A percentile compares a stretch with the other conserved stretches of the same genome.
Conservation (phyloP, 768 basidiomycete genomes). For the Suillus lakei region DNA sequence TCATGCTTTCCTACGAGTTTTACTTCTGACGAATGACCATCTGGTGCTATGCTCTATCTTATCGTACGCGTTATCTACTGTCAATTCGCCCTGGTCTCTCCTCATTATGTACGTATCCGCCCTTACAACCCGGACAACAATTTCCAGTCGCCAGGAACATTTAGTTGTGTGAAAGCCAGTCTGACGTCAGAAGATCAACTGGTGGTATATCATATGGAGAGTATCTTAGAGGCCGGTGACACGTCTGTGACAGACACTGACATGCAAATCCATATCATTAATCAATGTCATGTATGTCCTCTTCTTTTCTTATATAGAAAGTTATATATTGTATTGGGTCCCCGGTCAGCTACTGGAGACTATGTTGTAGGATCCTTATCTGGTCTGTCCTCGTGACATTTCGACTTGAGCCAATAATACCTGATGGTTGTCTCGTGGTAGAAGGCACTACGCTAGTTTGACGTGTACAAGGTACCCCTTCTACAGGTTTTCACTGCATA, state of each 20-base stretch:
- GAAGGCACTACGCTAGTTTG: neutral
- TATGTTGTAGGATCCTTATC: neutral
- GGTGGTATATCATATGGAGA: neutral
- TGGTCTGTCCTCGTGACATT: neutral
- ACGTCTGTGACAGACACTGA: neutral
- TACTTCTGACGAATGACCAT: neutral
- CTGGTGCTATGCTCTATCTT: neutral
- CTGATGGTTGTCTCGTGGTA: neutral
- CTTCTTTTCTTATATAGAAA: too few relatives aligned
- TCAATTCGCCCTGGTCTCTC: neutral
- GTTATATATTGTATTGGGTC: neutral
- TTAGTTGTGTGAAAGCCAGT: neutral
- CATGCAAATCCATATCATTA: neutral
- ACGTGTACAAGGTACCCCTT: neutral
- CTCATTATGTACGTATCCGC: neutral
- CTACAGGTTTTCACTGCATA: neutral
- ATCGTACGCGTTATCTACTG: constrained; percentile 4
- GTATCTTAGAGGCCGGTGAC: neutral
- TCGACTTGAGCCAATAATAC: neutral
- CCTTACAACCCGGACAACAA: neutral
- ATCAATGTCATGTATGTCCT: neutral
- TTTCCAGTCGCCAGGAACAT: neutral
- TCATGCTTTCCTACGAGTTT: constrained; percentile 7
- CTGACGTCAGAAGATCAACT: neutral
- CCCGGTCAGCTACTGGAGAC: neutral